Evolutionary conservation across 2,329 filamentous ascomycete species (phyloP).

Genomic region (Cercospora zeae-maydis): DNA sequence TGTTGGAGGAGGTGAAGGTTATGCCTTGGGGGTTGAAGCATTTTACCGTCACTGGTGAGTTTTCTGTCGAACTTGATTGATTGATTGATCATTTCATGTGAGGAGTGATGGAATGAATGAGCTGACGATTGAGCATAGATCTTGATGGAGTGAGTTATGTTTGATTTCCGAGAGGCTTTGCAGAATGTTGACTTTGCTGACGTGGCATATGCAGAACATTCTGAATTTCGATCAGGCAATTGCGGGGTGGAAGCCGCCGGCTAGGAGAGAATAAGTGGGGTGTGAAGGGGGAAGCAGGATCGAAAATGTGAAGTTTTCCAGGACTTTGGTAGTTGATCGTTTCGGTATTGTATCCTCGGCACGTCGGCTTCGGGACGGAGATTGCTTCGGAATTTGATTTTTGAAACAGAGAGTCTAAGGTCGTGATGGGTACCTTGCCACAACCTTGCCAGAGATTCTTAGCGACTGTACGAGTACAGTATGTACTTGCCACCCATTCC

Average conservation of each 20-base stretch:
- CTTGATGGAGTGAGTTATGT: conserved; percentile 6
- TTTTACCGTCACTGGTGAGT: conserved; percentile 14
- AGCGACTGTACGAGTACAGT: too few species aligned
- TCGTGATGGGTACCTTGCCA: neutral
- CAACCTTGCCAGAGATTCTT: too few species aligned
- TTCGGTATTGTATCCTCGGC: neutral
- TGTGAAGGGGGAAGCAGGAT: neutral
- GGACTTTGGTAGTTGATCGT: neutral
- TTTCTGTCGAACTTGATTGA: neutral
- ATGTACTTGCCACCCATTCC: too few species aligned
- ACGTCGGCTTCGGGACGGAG: neutral
- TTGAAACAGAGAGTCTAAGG: neutral
- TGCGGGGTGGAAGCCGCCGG: neutral
- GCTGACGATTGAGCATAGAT: neutral
- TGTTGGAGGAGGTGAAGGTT: conserved; percentile 1
- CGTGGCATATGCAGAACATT: conserved; percentile 8
- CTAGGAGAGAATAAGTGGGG: neutral
- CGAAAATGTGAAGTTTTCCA: neutral
- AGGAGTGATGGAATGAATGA: neutral
- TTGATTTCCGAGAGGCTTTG: neutral
- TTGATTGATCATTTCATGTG: too few species aligned
- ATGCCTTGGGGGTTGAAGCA: conserved; percentile 18
- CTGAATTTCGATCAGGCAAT: neutral
- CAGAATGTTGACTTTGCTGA: neutral
- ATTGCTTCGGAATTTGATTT: neutral